phyloP scores from a whole-genome alignment of 2,329 filamentous ascomycete genomes.

The Septoria petroselini region DNA sequence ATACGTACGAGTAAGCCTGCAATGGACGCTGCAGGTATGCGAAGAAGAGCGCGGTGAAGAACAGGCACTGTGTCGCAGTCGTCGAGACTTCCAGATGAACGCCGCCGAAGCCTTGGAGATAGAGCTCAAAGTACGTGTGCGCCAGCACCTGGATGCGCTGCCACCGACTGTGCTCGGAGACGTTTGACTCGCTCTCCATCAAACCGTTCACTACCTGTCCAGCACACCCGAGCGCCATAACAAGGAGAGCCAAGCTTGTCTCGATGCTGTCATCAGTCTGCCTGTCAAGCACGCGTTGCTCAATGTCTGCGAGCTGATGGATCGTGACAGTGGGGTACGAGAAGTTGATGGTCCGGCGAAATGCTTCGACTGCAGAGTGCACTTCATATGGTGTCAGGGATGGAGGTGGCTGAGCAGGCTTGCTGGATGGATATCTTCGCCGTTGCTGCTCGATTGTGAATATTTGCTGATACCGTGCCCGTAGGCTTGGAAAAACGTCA shows the following conservation, averaged over 20 bases:
- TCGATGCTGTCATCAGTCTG: constrained; percentile 12
- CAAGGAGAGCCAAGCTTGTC: constrained; percentile 9
- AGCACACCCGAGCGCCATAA: constrained; percentile 18
- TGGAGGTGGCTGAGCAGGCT: constrained; percentile 2
- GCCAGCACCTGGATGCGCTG: constrained; percentile 9
- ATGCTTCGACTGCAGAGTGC: constrained; percentile 3
- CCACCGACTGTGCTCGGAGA: background rate
- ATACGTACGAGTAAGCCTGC: constrained; percentile 18
- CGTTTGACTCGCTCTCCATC: background rate
- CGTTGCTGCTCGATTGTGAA: constrained; percentile 20
- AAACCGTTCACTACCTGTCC: constrained; percentile 4
- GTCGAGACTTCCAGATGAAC: constrained; percentile 16
- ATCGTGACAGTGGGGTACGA: constrained; percentile 14
- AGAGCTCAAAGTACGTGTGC: constrained; percentile 13
- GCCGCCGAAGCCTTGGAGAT: constrained; percentile 8
- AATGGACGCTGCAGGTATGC: constrained; percentile 19
- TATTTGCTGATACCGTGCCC: constrained; percentile 15
- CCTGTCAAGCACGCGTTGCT: constrained; percentile 11
- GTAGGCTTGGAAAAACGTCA: constrained; percentile 12
- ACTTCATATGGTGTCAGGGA: constrained; percentile 11
- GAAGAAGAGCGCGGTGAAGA: constrained; percentile 21
- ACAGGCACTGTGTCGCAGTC: constrained; percentile 17
- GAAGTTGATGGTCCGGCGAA: constrained; percentile 12
- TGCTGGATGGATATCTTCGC: background rate
- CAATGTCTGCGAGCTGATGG: constrained; percentile 9